A percentile compares a stretch with the other conserved stretches of the same genome.
phyloP scores from a whole-genome alignment of 2,329 filamentous ascomycete genomes.

The Aspergillus pseudoviridinutans region DNA sequence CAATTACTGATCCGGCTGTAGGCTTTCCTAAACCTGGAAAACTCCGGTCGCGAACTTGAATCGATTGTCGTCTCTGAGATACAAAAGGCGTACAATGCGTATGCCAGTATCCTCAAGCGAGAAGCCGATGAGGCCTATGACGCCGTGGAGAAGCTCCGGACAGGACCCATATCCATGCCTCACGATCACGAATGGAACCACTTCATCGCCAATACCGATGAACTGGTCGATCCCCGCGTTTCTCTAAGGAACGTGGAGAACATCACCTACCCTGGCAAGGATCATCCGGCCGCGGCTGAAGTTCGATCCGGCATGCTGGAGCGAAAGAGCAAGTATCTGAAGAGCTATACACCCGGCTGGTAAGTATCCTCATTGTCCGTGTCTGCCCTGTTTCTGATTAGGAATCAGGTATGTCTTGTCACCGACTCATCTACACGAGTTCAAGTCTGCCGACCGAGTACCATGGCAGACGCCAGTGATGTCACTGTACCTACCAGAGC shows the following conservation, averaged over 20 bases:
- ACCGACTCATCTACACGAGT: slow-evolving; percentile 95
- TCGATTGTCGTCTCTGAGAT: slow-evolving; percentile 96
- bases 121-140: slow-evolving; percentile 80
- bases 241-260: slow-evolving; percentile 74
- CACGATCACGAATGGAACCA: slow-evolving; percentile 87
- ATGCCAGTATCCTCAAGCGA: slow-evolving; percentile 84
- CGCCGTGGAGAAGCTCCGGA: slow-evolving; percentile 74
- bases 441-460: slow-evolving; percentile 94
- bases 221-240: slow-evolving; percentile 80
- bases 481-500: slow-evolving; percentile 91
- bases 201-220: slow-evolving; percentile 75
- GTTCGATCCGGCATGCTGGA: slow-evolving; percentile 88
- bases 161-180: slow-evolving; percentile 84
- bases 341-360: slow-evolving; percentile 96
- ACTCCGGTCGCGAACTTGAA: slow-evolving; percentile 89
- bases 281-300: slow-evolving; percentile 77
- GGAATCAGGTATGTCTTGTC: slow-evolving; percentile 80
- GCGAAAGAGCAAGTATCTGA: slow-evolving; percentile 97
- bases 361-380: slow-evolving; percentile 43
- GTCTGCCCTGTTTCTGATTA: slow-evolving; percentile 8
- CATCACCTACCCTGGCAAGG: slow-evolving; percentile 86
- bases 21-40: slow-evolving; percentile 93
- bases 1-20: slow-evolving; percentile 32
- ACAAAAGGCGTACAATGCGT: slow-evolving; percentile 94
- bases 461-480: slow-evolving; percentile 81